Evolutionary conservation across 176 grass and related monocot genomes (phyloP).

Genomic region (Lolium rigidum): DNA sequence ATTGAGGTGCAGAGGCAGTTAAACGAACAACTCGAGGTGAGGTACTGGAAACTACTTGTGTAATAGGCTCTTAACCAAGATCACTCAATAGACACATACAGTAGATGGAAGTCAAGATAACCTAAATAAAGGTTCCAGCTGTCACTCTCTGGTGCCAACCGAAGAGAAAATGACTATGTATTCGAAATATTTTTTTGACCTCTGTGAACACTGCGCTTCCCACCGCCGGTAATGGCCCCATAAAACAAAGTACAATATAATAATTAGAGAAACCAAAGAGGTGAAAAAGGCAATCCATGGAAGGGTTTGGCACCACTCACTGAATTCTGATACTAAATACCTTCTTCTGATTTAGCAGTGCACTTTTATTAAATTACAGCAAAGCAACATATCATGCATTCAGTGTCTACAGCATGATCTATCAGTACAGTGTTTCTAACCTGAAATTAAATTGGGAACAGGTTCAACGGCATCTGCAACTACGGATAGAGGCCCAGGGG

Average conservation of each 20-base stretch:
- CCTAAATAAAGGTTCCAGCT: conserved; percentile 26
- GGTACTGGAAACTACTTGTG: conserved; percentile 28
- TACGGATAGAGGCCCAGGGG: conserved; percentile 91
- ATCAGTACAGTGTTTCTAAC: conserved; percentile 28
- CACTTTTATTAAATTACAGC: neutral
- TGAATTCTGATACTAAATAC: neutral
- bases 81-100: conserved; percentile 28
- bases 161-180: neutral
- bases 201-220: neutral
- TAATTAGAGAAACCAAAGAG: conserved; percentile 27
- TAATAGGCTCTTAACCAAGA: conserved; percentile 15
- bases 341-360: conserved; percentile 1
- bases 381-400: conserved; percentile 30
- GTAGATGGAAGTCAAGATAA: conserved; percentile 27
- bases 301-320: neutral
- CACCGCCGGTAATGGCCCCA: neutral
- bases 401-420: conserved; percentile 32
- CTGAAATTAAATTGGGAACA: conserved; percentile 49
- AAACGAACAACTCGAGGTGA: conserved; percentile 93
- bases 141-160: neutral
- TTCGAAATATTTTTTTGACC: neutral
- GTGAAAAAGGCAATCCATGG: neutral
- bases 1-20: conserved; percentile 91
- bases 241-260: conserved; percentile 20
- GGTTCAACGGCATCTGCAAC: conserved; percentile 91